Conservation (phyloP, 768 basidiomycete genomes). For the Rhizopogon salebrosus region DNA sequence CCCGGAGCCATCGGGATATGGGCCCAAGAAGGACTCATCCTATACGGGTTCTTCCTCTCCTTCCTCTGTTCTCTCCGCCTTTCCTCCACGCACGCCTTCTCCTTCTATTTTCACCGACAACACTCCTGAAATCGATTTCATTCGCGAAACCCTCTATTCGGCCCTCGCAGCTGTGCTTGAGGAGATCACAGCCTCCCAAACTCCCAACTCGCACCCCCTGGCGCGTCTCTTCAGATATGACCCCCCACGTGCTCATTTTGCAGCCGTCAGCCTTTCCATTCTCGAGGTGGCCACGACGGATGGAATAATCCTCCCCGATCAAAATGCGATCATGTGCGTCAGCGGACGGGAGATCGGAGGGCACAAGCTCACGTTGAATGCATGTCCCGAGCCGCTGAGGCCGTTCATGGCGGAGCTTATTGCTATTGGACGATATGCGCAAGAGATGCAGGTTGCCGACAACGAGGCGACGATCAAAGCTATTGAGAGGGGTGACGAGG, state of each 20-base stretch:
- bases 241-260: slow-evolving; percentile 74
- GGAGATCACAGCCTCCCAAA: slow-evolving; percentile 19
- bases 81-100: slow-evolving; percentile 36
- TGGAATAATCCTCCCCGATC: slow-evolving; percentile 37
- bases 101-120: slow-evolving; percentile 39
- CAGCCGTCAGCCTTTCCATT: slow-evolving; percentile 68
- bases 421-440: slow-evolving; percentile 47
- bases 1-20: slow-evolving; percentile 11
- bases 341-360: slow-evolving; percentile 46
- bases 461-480: slow-evolving; percentile 43
- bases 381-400: slow-evolving; percentile 58
- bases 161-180: slow-evolving; percentile 69
- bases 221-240: slow-evolving; percentile 54
- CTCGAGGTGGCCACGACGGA: slow-evolving; percentile 58
- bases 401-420: slow-evolving; percentile 70
- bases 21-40: slow-evolving; percentile 10
- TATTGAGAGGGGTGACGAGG: slow-evolving; percentile 26
- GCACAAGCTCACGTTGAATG: slow-evolving; percentile 44
- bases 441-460: slow-evolving; percentile 50
- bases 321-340: slow-evolving; percentile 1
- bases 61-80: slow-evolving; percentile 17
- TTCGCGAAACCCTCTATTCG: slow-evolving; percentile 85
- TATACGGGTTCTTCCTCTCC: slow-evolving; percentile 16
- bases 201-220: slow-evolving; percentile 33
- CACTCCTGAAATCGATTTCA: slow-evolving; percentile 61